Percentiles rank a stretch among this genome's conserved stretches.
Evolutionary conservation across 352 stramenopile genomes (phyloP).

Genomic region (Pythium angustatum): DNA sequence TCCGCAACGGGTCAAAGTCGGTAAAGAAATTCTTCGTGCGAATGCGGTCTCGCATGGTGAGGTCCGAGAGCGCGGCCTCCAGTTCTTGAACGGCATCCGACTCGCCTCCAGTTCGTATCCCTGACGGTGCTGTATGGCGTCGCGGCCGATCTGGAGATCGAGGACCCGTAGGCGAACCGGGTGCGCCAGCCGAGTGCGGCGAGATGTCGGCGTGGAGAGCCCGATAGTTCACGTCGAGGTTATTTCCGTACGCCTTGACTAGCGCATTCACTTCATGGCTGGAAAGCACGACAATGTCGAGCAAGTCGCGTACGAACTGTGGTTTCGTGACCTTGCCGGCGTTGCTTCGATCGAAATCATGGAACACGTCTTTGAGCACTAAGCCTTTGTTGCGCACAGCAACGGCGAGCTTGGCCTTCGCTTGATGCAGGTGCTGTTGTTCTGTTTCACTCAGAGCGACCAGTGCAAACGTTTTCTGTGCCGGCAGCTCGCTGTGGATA

Average conservation of each 20-base stretch:
- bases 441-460: constrained; percentile 38
- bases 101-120: constrained; percentile 3
- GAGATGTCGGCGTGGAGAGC: constrained; percentile 73
- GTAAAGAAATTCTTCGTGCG: constrained; percentile 85
- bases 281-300: constrained; percentile 61
- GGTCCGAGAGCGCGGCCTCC: constrained; percentile 55
- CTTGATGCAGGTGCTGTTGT: constrained; percentile 31
- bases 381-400: constrained; percentile 79
- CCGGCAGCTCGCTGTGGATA: constrained; percentile 35
- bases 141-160: constrained; percentile 60
- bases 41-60: constrained; percentile 72
- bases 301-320: constrained; percentile 75
- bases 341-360: constrained; percentile 85
- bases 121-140: constrained; percentile 37
- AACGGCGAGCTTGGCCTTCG: constrained; percentile 59
- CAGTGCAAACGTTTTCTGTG: constrained; percentile 39
- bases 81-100: constrained; percentile 47
- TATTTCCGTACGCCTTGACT: constrained; percentile 70
- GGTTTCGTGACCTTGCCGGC: constrained; percentile 79
- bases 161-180: constrained; percentile 29
- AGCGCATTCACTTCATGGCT: constrained; percentile 55
- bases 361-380: constrained; percentile 87
- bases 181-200: constrained; percentile 32
- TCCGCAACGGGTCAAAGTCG: constrained; percentile 78
- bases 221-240: constrained; percentile 79